phyloP scores from a whole-genome alignment of 305 asterid species.

The Caryopteris hybrid region DNA sequence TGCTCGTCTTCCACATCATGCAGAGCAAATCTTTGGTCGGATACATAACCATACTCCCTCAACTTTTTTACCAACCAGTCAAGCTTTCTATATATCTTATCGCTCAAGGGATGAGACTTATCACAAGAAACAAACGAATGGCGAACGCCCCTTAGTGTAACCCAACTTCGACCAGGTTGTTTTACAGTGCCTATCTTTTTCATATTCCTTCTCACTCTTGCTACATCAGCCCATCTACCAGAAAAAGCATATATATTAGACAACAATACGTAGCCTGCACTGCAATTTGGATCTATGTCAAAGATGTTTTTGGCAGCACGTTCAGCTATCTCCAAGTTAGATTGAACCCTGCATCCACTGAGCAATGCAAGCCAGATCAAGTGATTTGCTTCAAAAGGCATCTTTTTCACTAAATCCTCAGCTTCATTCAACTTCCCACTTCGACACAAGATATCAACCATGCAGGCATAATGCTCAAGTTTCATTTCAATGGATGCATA shows the following conservation, averaged over 20 bases:
- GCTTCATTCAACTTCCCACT: constrained; percentile 71
- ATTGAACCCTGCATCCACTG: constrained; percentile 62
- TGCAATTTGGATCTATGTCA: constrained; percentile 48
- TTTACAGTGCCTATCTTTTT: constrained; percentile 34
- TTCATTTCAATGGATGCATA: constrained; percentile 25
- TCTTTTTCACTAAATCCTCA: constrained; percentile 43
- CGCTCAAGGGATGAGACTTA: constrained; percentile 32
- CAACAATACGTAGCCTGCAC: constrained; percentile 56
- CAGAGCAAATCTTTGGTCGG: constrained; percentile 34
- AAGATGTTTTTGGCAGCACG: constrained; percentile 49
- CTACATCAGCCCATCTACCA: constrained; percentile 72
- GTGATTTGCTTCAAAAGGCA: constrained; percentile 59
- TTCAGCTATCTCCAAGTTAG: constrained; percentile 54
- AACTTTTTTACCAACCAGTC: constrained; percentile 36
- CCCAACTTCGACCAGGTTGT: constrained; percentile 77
- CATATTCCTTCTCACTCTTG: constrained; percentile 57
- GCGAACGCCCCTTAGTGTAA: constrained; percentile 35
- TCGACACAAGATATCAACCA: constrained; percentile 74
- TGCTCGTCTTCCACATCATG: constrained; percentile 60
- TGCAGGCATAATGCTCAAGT: constrained; percentile 82
- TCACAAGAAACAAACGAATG: constrained; percentile 46
- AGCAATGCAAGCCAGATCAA: constrained; percentile 69
- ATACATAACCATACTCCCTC: constrained; percentile 40
- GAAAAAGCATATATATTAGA: constrained; percentile 66
- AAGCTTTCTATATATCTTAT: constrained; percentile 35